Base-by-base conservation (phyloP, 768 basidiomycete genomes). In the Austroboletus eburneus region DNA sequence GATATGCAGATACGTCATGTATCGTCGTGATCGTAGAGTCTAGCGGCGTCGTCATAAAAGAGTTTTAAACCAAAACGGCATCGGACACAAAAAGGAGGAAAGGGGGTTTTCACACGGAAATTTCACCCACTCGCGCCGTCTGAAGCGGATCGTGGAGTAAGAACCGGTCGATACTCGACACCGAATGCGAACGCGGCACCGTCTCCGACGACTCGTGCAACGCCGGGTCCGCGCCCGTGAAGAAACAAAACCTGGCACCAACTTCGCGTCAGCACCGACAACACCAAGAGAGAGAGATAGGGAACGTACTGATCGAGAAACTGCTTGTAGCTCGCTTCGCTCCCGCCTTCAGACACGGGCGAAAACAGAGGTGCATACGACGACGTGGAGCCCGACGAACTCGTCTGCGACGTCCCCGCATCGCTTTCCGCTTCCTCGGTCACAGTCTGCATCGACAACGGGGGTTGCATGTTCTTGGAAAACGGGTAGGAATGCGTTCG, bases 191-290 rank as follows among this genome's bases (percentile, higher is more conserved):
- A 39, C 73, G 72, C 17, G 70, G 62, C 9, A 72, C 49, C 5
- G 25, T 22, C 17, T 61, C 62, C 18, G 59, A 48, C 1, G 63
- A 45, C 20, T 61, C 61, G 40, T 64, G 65, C n/a, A 64, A 49
- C 42, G 64, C 25, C 3, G 68, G 58, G 27, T 72, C 77, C 3
- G 72, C 56, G 1, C 87, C 87, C 3, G 87, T 89, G 66, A 78
- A 90, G 67, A 89, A 90, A 69, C 87, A 90, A 64, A 85, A 89
- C 56, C 87, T 90, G 44, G 12, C 18, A 5, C 34, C 16, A 43
- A 29, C 29, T 13, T 13, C n/a, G 10, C 6, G 8, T 67, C 35
- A 59, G 18, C 23, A 35, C 10, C 3, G 13, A 9, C 27, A 27
- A 27, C 12, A 27, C 27, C 27, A 5, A 33, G 13, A 35, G 3